phyloP scores from a whole-genome alignment of 2,329 filamentous ascomycete genomes.

The Xylariaceae sp. region DNA sequence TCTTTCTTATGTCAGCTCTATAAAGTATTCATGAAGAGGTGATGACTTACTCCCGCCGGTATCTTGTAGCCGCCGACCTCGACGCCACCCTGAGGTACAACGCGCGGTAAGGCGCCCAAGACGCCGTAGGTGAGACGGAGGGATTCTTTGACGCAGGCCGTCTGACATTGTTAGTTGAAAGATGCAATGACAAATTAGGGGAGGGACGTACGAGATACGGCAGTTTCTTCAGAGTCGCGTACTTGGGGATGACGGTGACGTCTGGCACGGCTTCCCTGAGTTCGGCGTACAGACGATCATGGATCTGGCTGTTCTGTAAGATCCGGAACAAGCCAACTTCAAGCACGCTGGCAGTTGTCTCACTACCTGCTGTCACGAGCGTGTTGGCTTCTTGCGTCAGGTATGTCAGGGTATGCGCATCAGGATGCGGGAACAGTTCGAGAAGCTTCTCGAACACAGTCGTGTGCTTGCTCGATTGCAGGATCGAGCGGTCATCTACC shows the following conservation, averaged over 20 bases:
- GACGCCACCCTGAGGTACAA: background rate
- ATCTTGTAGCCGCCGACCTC: background rate
- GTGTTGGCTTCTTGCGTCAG: background rate
- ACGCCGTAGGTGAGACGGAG: background rate
- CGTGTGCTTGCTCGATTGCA: background rate
- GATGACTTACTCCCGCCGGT: background rate
- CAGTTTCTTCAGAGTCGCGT: background rate
- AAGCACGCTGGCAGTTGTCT: background rate
- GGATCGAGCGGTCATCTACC: background rate
- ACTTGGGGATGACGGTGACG: background rate
- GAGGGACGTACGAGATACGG: background rate
- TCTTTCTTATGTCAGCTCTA: background rate
- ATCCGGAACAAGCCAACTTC: background rate
- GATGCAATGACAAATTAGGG: no score
- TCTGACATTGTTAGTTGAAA: background rate
- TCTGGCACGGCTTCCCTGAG: background rate
- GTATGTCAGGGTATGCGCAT: background rate
- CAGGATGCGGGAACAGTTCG: background rate
- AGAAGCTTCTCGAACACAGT: background rate
- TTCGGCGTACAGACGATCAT: background rate
- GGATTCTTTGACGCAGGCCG: background rate
- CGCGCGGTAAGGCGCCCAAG: background rate
- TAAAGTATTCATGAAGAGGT: background rate
- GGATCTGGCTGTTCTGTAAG: background rate
- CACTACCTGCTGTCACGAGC: background rate